These are phyloP conservation scores for Mortierella hygrophila DNA, from an alignment of 192 early-diverging fungal genomes.

Conservation along the genomic window DNA sequence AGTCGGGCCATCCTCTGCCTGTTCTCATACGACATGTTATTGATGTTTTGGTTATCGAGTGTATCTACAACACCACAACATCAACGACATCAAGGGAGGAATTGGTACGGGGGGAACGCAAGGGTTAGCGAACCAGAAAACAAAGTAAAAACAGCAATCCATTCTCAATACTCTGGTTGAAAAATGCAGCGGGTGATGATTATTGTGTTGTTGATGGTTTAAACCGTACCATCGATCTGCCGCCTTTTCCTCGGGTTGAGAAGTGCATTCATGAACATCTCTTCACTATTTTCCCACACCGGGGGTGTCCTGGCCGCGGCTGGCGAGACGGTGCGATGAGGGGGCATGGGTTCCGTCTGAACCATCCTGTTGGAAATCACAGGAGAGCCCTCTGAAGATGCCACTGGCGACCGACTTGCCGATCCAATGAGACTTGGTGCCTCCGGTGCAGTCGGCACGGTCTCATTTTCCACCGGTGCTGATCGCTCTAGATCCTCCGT, in stretches of 20 bases:
- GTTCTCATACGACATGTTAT: slow-evolving; percentile 35
- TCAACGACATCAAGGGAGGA: neutral
- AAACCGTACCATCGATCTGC: slow-evolving; percentile 38
- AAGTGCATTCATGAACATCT: slow-evolving; percentile 29
- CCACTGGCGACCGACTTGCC: slow-evolving; percentile 23
- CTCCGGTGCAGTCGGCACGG: slow-evolving; percentile 8
- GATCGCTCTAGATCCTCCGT: slow-evolving; percentile 39
- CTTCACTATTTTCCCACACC: slow-evolving; percentile 21
- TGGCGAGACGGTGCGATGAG: neutral
- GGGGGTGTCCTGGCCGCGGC: neutral
- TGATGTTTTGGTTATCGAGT: slow-evolving; percentile 28
- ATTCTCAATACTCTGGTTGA: slow-evolving; percentile 1
- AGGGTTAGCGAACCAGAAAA: neutral
- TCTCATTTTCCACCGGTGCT: slow-evolving; percentile 5
- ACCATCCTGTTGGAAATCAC: slow-evolving; percentile 31
- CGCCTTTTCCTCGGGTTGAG: slow-evolving; percentile 43
- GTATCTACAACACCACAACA: slow-evolving; percentile 21
- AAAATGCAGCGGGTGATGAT: slow-evolving; percentile 6
- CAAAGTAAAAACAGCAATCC: neutral
- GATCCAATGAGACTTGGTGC: slow-evolving; percentile 27
- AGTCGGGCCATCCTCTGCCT: slow-evolving; percentile 45
- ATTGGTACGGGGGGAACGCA: slow-evolving; percentile 1
- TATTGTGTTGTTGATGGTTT: slow-evolving; percentile 10
- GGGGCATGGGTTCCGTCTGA: slow-evolving; percentile 11
- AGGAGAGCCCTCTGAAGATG: slow-evolving; percentile 35